These are phyloP conservation scores for Wickerhamomyces chaumierensis DNA, from an alignment of 805 yeast genomes.

Conservation along the genomic window DNA sequence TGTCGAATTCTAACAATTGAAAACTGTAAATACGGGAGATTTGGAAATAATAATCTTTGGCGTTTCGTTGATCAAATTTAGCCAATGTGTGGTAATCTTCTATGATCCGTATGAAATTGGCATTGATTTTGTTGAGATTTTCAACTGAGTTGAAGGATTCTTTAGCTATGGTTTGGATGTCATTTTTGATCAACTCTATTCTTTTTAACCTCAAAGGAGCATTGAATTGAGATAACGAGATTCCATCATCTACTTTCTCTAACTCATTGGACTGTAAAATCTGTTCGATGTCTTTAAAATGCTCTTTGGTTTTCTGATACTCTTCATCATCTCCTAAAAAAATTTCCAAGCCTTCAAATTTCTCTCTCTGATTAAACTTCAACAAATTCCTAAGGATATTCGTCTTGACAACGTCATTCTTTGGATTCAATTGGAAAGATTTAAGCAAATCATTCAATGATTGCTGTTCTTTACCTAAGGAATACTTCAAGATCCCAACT, in stretches of 20 bases:
- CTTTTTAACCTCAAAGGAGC: constrained; percentile 22
- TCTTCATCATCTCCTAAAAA: constrained; percentile 3
- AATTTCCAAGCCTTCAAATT: constrained; percentile 8
- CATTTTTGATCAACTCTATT: constrained; percentile 20
- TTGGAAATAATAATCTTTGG: constrained; percentile 19
- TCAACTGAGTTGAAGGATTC: constrained; percentile 6
- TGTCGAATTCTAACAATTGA: constrained; percentile 40
- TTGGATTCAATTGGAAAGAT: constrained; percentile 31
- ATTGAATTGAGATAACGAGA: constrained; percentile 33
- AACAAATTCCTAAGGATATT: constrained; percentile 22
- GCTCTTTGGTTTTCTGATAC: constrained; percentile 7
- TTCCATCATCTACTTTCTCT: constrained; percentile 22
- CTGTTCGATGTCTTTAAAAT: constrained; percentile 10
- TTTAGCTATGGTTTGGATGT: constrained; percentile 5
- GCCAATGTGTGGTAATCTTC: constrained; percentile 19
- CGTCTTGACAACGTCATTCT: constrained; percentile 34
- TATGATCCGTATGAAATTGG: constrained; percentile 7
- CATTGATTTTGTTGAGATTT: constrained; percentile 10
- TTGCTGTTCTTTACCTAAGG: constrained; percentile 38
- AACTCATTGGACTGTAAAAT: constrained; percentile 19
- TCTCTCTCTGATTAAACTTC: constrained; percentile 40
- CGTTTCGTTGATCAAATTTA: constrained; percentile 15
- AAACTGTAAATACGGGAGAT: constrained; percentile 32
- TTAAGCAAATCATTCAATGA: constrained; percentile 42
- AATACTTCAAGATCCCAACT: constrained; percentile 49